phyloP scores from a whole-genome alignment of 257 asterid genomes.

The Solanum clarkiae region DNA sequence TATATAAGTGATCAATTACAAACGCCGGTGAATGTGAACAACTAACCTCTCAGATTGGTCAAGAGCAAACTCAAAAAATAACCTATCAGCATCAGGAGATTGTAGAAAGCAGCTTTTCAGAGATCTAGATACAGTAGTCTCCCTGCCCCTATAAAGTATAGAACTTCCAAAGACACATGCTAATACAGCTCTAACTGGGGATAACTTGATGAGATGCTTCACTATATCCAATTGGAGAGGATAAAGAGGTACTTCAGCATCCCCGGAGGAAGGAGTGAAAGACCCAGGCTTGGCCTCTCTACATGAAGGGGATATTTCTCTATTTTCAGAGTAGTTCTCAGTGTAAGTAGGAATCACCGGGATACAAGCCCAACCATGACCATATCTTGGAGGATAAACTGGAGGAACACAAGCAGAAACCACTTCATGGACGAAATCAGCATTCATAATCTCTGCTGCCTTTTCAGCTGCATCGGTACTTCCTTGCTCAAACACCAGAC shows the following conservation, averaged over 20 bases:
- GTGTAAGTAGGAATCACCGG: conserved; percentile 80
- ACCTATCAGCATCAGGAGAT: conserved; percentile 66
- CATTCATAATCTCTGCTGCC: conserved; percentile 90
- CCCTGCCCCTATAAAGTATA: conserved; percentile 70
- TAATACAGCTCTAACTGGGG: conserved; percentile 91
- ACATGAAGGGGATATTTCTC: conserved; percentile 60
- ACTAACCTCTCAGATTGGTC: conserved; percentile 95
- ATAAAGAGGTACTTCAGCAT: conserved; percentile 77
- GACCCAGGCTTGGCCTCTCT: conserved; percentile 82
- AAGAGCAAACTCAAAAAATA: conserved; percentile 84
- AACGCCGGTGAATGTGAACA: conserved; percentile 11
- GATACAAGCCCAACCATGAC: conserved; percentile 96
- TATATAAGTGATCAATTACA: conserved; percentile 4
- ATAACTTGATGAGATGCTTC: conserved; percentile 85
- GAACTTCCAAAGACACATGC: conserved; percentile 97
- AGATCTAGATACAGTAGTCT: conserved; percentile 57
- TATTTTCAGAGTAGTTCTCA: conserved; percentile 47
- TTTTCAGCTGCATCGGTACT: conserved; percentile 96
- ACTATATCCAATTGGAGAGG: conserved; percentile 86
- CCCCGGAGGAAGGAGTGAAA: conserved; percentile 75
- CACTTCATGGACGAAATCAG: conserved; percentile 95
- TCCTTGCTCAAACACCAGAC: conserved; percentile 83
- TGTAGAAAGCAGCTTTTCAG: conserved; percentile 46
- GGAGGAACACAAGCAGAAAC: conserved; percentile 98
- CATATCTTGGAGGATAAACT: conserved; percentile 95